These are phyloP conservation scores for Leptodontidium sp. DNA, from an alignment of 2,329 filamentous ascomycete genomes.

Conservation along the genomic window DNA sequence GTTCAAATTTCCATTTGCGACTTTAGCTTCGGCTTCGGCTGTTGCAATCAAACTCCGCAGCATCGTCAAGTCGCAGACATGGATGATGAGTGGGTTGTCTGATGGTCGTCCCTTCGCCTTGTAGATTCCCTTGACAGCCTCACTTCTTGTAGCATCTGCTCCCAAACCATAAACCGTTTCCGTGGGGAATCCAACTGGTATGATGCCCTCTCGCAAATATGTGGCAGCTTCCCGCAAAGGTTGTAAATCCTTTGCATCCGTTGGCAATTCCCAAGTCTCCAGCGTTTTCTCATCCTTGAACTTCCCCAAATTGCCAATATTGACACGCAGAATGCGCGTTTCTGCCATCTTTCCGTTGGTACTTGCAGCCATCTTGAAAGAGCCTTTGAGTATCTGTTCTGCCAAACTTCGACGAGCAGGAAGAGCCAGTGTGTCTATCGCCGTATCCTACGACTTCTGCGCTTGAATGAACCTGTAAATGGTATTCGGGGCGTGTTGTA, in stretches of 20 bases:
- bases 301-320: constrained; percentile 34
- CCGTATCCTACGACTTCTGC: constrained; percentile 43
- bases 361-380: constrained; percentile 37
- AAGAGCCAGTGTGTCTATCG: constrained; percentile 37
- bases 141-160: constrained; percentile 90
- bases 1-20: constrained; percentile 42
- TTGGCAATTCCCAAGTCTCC: constrained; percentile 42
- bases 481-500: constrained; percentile 29
- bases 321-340: constrained; percentile 41
- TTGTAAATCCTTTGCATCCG: constrained; percentile 24
- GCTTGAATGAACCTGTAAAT: constrained; percentile 39
- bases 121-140: constrained; percentile 90
- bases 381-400: constrained; percentile 18
- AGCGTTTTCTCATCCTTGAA: constrained; percentile 40
- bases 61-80: constrained; percentile 75
- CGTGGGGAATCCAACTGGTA: constrained; percentile 92
- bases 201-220: constrained; percentile 39
- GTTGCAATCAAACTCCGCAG: constrained; percentile 39
- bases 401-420: constrained; percentile 25
- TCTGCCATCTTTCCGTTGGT: constrained; percentile 27
- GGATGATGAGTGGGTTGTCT: constrained; percentile 95
- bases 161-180: constrained; percentile 97
- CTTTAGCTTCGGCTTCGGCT: constrained; percentile 1
- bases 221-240: constrained; percentile 42
- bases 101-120: constrained; percentile 87